phyloP scores from a whole-genome alignment of 441 rosid genomes.

The Kokia cookei region DNA sequence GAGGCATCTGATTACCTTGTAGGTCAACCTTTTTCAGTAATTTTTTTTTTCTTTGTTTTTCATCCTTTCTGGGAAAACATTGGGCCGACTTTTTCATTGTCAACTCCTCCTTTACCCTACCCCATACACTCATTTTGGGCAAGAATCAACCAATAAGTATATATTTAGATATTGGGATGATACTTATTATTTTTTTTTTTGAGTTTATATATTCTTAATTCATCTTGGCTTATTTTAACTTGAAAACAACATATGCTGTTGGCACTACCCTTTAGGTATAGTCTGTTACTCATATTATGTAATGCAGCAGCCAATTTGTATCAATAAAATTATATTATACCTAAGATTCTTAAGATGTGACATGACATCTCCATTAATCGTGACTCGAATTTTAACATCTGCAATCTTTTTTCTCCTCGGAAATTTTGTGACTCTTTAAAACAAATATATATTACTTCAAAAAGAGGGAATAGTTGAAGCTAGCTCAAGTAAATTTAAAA shows the following conservation, averaged over 20 bases:
- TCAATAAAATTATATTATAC: not conserved
- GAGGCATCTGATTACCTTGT: constrained; percentile 23
- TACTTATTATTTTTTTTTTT: not conserved
- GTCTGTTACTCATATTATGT: not conserved
- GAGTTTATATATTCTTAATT: constrained; percentile 5
- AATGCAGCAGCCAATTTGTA: not conserved
- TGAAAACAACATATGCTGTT: constrained; percentile 30
- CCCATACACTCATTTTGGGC: constrained; percentile 1
- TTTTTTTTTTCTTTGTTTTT: not conserved
- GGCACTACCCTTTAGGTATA: constrained; percentile 18
- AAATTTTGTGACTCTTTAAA: not conserved
- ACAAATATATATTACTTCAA: not conserved
- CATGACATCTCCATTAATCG: not conserved
- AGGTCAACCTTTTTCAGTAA: constrained; percentile 15
- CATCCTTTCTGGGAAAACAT: constrained; percentile 17
- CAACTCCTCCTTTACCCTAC: constrained; percentile 31
- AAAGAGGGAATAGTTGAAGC: not conserved
- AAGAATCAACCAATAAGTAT: constrained; percentile 18
- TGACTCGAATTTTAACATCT: too few species aligned
- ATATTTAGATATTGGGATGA: constrained; percentile 3
- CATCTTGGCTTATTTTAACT: not conserved
- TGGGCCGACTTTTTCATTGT: constrained; percentile 29
- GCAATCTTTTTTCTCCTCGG: too few species aligned
- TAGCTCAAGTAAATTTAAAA: not conserved
- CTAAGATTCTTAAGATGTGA: too few species aligned